Evolutionary conservation across 129 eudicot species (phyloP).

Genomic region (Chrysanthemum makinoi): DNA sequence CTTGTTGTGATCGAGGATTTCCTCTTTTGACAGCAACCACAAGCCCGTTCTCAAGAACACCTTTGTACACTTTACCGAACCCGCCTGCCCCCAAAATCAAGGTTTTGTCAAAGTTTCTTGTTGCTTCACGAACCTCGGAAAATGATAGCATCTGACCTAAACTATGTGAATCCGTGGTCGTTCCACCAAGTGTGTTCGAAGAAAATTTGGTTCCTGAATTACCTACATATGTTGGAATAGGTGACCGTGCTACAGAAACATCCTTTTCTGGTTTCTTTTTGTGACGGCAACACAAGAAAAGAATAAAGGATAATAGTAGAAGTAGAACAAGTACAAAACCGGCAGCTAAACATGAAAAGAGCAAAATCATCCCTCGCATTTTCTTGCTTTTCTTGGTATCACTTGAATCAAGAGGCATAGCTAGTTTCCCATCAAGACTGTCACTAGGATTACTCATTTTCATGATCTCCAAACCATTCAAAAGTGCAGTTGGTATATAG

Average conservation of each 20-base stretch:
- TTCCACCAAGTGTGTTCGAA: constrained; percentile 30
- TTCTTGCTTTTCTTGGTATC: constrained; percentile 20
- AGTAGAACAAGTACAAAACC: constrained; percentile 29
- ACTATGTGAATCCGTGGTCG: constrained; percentile 30
- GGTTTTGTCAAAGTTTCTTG: constrained; percentile 43
- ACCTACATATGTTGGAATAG: constrained; percentile 37
- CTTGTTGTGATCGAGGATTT: constrained; percentile 50
- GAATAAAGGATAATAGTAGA: constrained; percentile 18
- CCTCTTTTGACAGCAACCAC: constrained; percentile 52
- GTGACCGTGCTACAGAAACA: constrained; percentile 24
- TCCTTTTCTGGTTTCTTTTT: constrained; percentile 33
- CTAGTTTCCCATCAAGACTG: constrained; percentile 45
- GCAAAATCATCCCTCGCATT: constrained; percentile 21
- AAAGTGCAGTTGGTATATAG: constrained; percentile 38
- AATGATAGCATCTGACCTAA: constrained; percentile 41
- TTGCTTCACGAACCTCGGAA: constrained; percentile 51
- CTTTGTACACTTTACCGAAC: constrained; percentile 54
- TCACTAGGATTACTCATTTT: constrained; percentile 46
- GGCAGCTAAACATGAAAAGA: constrained; percentile 37
- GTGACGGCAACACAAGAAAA: constrained; percentile 29
- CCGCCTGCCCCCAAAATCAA: constrained; percentile 52
- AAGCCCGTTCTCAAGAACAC: constrained; percentile 41
- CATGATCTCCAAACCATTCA: constrained; percentile 59
- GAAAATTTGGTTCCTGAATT: constrained; percentile 42
- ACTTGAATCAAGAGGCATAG: constrained; percentile 8